These are phyloP conservation scores for Coemansia sp. DNA, from an alignment of 192 early-diverging fungal species.

Conservation along the genomic window DNA sequence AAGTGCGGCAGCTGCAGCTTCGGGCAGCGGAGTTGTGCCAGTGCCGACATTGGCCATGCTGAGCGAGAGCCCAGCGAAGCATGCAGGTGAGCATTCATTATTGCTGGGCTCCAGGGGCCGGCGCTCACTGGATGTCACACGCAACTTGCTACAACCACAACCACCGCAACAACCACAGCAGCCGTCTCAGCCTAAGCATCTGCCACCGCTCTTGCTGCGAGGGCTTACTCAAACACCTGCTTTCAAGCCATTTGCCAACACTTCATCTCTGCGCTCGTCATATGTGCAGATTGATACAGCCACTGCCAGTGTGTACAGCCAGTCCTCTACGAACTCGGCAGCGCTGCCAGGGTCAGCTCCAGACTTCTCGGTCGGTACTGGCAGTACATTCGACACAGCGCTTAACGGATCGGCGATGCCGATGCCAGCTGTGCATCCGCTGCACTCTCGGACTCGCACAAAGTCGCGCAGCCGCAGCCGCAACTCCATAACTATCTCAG, in stretches of 20 bases:
- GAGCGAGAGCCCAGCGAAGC: background rate
- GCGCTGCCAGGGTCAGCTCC: background rate
- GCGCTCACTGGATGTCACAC: constrained; percentile 36
- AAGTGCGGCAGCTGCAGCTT: background rate
- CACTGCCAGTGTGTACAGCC: constrained; percentile 18
- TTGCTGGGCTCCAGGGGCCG: constrained; percentile 22
- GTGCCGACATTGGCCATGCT: background rate
- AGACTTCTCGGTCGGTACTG: constrained; percentile 1
- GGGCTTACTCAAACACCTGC: constrained; percentile 16
- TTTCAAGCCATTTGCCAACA: constrained; percentile 3
- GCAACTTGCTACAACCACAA: constrained; percentile 16
- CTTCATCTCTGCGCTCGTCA: constrained; percentile 28
- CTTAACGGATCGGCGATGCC: constrained; percentile 14
- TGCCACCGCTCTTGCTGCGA: constrained; percentile 19
- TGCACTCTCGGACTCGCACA: constrained; percentile 42
- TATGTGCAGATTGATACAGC: constrained; percentile 27
- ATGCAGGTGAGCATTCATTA: background rate
- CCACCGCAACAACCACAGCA: background rate
- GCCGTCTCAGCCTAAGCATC: constrained; percentile 5
- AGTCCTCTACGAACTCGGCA: background rate
- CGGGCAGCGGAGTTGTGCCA: constrained; percentile 19
- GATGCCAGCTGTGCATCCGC: constrained; percentile 18
- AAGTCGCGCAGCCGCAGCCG: constrained; percentile 52
- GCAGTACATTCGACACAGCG: background rate
- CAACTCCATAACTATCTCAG: constrained; percentile 26